These are phyloP conservation scores for Neocatenulostroma microsporum DNA, from an alignment of 2,329 filamentous ascomycete species.

Conservation along the genomic window DNA sequence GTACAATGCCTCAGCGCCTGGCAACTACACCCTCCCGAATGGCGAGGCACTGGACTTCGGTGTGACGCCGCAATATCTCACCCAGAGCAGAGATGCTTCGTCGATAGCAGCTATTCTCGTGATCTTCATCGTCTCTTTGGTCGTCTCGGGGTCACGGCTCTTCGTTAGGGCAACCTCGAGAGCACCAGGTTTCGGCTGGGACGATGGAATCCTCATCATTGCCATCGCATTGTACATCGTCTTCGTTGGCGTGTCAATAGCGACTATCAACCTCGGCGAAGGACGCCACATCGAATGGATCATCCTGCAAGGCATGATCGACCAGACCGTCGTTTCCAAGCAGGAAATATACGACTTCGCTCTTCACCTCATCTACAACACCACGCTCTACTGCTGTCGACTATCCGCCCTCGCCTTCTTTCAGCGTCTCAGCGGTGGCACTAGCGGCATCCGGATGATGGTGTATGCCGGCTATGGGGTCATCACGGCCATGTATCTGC, in stretches of 20 bases:
- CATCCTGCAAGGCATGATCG: conserved; percentile 34
- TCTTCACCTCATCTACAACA: conserved; percentile 47
- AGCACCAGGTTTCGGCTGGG: conserved; percentile 28
- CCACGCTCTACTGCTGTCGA: conserved; percentile 43
- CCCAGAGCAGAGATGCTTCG: conserved; percentile 30
- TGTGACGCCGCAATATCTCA: conserved; percentile 31
- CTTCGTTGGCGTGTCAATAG: conserved; percentile 38
- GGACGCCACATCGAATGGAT: conserved; percentile 42
- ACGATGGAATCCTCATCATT: conserved; percentile 32
- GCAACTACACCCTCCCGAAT: conserved; percentile 5
- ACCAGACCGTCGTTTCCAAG: conserved; percentile 24
- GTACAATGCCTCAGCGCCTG: conserved; percentile 2
- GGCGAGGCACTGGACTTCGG: conserved; percentile 8
- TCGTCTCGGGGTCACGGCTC: conserved; percentile 32
- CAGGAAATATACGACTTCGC: conserved; percentile 42
- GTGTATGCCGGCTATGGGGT: conserved; percentile 30
- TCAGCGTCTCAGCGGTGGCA: conserved; percentile 37
- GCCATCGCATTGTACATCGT: conserved; percentile 30
- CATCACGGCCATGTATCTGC: conserved; percentile 34
- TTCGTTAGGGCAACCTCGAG: conserved; percentile 17
- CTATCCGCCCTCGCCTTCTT: conserved; percentile 48
- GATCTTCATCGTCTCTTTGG: conserved; percentile 32
- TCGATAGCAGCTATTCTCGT: conserved; percentile 36
- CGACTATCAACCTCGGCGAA: conserved; percentile 42
- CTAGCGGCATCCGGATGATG: conserved; percentile 29